Evolutionary conservation across 257 asterid species (phyloP).

Genomic region (Knoxia roxburghii): DNA sequence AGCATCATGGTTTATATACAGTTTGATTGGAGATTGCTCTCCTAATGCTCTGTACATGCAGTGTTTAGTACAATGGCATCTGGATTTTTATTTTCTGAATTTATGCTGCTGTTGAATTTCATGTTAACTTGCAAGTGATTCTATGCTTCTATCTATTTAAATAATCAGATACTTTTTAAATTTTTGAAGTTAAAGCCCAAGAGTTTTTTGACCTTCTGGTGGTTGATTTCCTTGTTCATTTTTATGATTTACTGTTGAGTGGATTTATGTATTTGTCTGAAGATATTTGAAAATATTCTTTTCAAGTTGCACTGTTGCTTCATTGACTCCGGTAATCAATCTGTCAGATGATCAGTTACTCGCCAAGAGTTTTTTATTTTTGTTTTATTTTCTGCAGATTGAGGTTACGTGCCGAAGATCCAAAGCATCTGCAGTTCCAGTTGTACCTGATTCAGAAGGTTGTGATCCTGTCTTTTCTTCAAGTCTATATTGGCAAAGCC

Average conservation of each 20-base stretch:
- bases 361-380: conserved; percentile 7
- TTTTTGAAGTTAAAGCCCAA: background rate
- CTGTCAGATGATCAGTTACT: background rate
- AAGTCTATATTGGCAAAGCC: too few species aligned
- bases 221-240: background rate
- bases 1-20: background rate
- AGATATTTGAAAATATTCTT: background rate
- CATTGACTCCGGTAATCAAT: too few species aligned
- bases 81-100: background rate
- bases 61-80: background rate
- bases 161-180: background rate
- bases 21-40: background rate
- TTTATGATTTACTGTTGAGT: background rate
- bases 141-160: background rate
- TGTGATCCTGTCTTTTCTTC: background rate
- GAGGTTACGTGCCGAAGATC: conserved; percentile 82
- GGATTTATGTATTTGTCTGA: background rate
- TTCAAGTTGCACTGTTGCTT: too few species aligned
- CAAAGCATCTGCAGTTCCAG: conserved; percentile 84
- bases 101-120: background rate
- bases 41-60: background rate
- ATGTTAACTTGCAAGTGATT: background rate
- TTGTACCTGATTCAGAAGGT: conserved; percentile 96
- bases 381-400: conserved; percentile 48
- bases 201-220: background rate